phyloP scores from a whole-genome alignment of 2,329 filamentous ascomycete genomes.

The Coniochaeta sp. region DNA sequence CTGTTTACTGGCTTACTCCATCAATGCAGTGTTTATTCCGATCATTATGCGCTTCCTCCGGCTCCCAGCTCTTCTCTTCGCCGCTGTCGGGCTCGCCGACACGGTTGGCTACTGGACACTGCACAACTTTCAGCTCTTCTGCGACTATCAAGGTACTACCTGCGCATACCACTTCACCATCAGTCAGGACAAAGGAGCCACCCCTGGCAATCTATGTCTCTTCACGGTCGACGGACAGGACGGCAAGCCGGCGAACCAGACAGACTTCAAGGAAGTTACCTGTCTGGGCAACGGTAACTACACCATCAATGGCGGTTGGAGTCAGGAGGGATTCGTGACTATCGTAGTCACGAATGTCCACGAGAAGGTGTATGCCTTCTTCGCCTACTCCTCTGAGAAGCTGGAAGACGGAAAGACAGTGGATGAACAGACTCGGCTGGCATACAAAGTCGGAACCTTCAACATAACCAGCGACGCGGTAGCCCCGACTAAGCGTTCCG shows the following conservation, averaged over 20 bases:
- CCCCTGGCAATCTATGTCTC: background rate
- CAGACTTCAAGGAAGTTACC: background rate
- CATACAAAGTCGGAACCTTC: background rate
- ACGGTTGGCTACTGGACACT: slow-evolving; percentile 2
- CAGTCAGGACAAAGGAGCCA: background rate
- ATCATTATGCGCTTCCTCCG: background rate
- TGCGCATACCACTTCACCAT: background rate
- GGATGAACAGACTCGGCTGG: background rate
- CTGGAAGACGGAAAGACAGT: background rate
- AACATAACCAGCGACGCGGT: background rate
- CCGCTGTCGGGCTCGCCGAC: background rate
- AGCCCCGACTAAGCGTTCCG: background rate
- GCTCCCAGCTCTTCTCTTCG: background rate
- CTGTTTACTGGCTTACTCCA: background rate
- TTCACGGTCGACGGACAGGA: background rate
- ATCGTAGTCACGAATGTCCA: background rate
- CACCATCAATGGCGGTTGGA: background rate
- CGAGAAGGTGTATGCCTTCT: background rate
- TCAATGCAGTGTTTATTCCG: no score
- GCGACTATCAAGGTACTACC: background rate
- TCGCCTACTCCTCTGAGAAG: background rate
- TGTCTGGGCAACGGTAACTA: background rate
- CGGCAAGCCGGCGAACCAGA: background rate
- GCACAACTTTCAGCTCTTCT: background rate
- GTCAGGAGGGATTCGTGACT: background rate